Evolutionary conservation across 495 filamentous ascomycete species (phyloP), one percentile per base, ranked within the genome.

Genomic region (Cetradonia linearis): DNA sequence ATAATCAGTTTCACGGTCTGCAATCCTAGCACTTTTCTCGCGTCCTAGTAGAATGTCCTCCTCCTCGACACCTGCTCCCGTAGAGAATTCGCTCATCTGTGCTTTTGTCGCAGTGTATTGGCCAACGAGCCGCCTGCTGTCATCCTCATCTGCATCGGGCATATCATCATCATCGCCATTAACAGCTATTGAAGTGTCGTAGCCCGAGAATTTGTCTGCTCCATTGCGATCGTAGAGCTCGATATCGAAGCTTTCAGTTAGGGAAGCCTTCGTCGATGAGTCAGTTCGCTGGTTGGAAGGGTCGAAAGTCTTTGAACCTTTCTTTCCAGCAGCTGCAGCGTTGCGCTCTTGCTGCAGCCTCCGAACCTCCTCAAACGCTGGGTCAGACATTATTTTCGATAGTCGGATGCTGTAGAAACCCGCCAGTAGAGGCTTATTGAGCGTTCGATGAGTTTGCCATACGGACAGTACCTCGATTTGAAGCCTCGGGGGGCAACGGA

Each of bases 171-270:
- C 91, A 40, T 83, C 86, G 70, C 84, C 88, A 71, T 83, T 84
- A 13, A 82, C 81, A 42, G 93, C 86, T 65, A 99, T 93, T 23
- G 89, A 89, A 1, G 81, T 86, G 70, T 91, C 86, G 72, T 97
- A 99, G 59, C 91, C 93, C 27, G 89, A 84, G 73, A 83, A 99
- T 71, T 87, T 95, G 67, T 95, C 86, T 63, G 70, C 75, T 60
- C 82, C 85, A 69, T 87, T 81, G 66, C 86, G 83, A 56, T 91
- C 90, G 80, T 96, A 99, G 40, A 99, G 81, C 37, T 85, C 83
- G 40, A 86, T 96, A 72, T 99, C 93, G 79, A 95, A 94, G 69
- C 81, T 86, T 69, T 97, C 94, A 70, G 86, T 95, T 66, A 99
- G 77, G 73, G 91, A 92, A 72, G 86, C 89, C 84, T 97, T 97